Percentiles rank a stretch among this genome's conserved stretches.
Evolutionary conservation across 129 eudicot species (phyloP).

Genomic region (Dittrichia graveolens): DNA sequence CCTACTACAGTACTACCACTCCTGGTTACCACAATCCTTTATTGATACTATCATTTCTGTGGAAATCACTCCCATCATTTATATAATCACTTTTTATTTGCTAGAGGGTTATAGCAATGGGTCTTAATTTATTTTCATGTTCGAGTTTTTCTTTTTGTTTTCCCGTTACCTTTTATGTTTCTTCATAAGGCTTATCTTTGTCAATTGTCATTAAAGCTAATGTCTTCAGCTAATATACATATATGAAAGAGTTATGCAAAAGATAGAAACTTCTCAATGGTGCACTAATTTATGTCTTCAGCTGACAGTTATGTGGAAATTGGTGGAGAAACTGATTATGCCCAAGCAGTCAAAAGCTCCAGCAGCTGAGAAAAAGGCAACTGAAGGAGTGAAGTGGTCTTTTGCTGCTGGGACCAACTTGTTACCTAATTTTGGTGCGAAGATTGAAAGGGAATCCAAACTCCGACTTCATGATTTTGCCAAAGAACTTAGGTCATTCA

Average conservation of each 20-base stretch:
- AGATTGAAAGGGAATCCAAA: conserved; percentile 68
- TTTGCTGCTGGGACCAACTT: conserved; percentile 78
- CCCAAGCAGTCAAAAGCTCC: conserved; percentile 61
- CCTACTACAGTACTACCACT: neutral
- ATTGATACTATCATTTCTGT: neutral
- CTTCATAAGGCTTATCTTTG: neutral
- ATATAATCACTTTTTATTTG: conserved; percentile 1
- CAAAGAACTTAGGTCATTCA: conserved; percentile 73
- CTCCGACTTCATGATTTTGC: conserved; percentile 68
- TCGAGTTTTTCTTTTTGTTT: neutral
- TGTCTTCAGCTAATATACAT: conserved; percentile 1
- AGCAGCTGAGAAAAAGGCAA: conserved; percentile 46
- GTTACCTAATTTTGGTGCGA: conserved; percentile 55
- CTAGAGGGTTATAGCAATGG: conserved; percentile 3
- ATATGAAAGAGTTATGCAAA: conserved; percentile 12
- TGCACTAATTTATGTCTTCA: conserved; percentile 68
- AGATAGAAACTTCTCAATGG: conserved; percentile 39
- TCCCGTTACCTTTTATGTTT: neutral
- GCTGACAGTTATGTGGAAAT: conserved; percentile 94
- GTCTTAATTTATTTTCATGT: neutral
- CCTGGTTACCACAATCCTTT: neutral
- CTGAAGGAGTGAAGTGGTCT: conserved; percentile 77
- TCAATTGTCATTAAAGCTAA: conserved; percentile 6
- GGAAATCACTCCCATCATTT: conserved; percentile 11
- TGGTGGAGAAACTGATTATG: conserved; percentile 63